Evolutionary conservation across 108 stramenopile genomes (phyloP).

Genomic region (Cyclotella sp.): DNA sequence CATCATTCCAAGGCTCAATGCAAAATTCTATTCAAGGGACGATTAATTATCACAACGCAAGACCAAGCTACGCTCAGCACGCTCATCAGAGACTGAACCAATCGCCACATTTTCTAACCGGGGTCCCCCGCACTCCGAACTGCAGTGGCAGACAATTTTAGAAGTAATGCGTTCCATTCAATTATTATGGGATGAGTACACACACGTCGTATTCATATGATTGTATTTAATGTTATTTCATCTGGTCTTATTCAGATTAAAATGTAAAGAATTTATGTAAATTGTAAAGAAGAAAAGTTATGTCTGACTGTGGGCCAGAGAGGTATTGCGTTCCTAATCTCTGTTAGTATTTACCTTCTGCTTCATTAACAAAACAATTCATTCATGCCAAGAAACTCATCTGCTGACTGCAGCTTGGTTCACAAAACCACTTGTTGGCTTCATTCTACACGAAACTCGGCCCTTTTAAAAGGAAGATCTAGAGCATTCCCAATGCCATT

Average conservation of each 20-base stretch:
- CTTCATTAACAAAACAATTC: not conserved
- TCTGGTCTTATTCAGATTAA: too few species aligned
- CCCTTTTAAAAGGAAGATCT: not conserved
- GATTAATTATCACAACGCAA: not conserved
- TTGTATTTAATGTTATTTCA: too few species aligned
- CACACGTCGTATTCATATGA: too few species aligned
- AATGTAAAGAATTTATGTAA: conserved; percentile 6
- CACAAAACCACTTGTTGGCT: not conserved
- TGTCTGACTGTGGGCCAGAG: not conserved
- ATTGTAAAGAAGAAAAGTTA: conserved; percentile 4
- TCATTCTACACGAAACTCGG: not conserved
- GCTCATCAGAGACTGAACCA: not conserved
- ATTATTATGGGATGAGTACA: too few species aligned
- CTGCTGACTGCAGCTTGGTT: not conserved
- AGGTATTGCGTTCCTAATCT: not conserved
- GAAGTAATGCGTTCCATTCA: not conserved
- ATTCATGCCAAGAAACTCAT: not conserved
- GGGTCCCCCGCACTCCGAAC: conserved; percentile 1
- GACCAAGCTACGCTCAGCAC: conserved; percentile 12
- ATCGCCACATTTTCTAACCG: not conserved
- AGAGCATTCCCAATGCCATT: conserved; percentile 60
- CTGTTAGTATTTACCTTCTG: not conserved
- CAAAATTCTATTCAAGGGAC: not conserved
- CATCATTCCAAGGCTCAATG: not conserved
- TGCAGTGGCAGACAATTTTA: conserved; percentile 23